phyloP scores from a whole-genome alignment of 352 stramenopile genomes.

The Phytopythium kandeliae region DNA sequence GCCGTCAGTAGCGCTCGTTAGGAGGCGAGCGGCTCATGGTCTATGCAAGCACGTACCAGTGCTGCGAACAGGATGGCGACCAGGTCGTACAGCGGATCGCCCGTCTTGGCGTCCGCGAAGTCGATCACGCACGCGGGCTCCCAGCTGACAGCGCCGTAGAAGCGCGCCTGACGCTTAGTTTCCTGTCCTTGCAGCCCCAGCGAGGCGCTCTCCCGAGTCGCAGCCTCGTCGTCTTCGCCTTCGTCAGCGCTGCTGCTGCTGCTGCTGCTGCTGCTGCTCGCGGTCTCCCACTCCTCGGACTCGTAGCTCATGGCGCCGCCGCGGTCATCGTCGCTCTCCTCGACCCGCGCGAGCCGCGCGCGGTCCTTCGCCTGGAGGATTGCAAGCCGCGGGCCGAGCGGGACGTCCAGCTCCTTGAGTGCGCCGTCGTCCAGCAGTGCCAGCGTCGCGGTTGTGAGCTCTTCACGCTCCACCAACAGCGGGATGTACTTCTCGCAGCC shows the following conservation, averaged over 20 bases:
- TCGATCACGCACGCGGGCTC: slow-evolving; percentile 72
- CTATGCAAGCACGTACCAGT: slow-evolving; percentile 37
- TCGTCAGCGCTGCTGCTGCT: slow-evolving; percentile 11
- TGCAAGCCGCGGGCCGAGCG: slow-evolving; percentile 47
- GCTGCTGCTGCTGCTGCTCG: slow-evolving; percentile 34
- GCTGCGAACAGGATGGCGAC: slow-evolving; percentile 75
- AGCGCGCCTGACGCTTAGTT: slow-evolving; percentile 41
- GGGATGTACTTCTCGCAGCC: slow-evolving; percentile 49
- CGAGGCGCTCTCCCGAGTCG: too few relatives aligned
- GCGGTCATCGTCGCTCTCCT: slow-evolving; percentile 23
- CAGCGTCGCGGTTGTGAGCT: slow-evolving; percentile 48
- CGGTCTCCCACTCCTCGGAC: slow-evolving; percentile 48
- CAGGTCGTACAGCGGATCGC: slow-evolving; percentile 84
- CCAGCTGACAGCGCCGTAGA: slow-evolving; percentile 50
- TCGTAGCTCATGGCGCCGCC: slow-evolving; percentile 13
- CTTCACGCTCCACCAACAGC: slow-evolving; percentile 48
- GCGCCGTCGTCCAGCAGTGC: slow-evolving; percentile 35
- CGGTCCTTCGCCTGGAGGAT: slow-evolving; percentile 34
- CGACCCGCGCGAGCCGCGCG: slow-evolving; percentile 9
- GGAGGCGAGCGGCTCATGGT: too few relatives aligned
- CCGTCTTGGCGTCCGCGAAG: slow-evolving; percentile 83
- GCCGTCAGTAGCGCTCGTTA: too few relatives aligned
- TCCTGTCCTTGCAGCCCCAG: slow-evolving; percentile 22
- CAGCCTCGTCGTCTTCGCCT: too few relatives aligned
- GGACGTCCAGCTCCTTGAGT: slow-evolving; percentile 52